phyloP scores from a whole-genome alignment of 176 grass and related monocot species.

The Oryza officinalis region DNA sequence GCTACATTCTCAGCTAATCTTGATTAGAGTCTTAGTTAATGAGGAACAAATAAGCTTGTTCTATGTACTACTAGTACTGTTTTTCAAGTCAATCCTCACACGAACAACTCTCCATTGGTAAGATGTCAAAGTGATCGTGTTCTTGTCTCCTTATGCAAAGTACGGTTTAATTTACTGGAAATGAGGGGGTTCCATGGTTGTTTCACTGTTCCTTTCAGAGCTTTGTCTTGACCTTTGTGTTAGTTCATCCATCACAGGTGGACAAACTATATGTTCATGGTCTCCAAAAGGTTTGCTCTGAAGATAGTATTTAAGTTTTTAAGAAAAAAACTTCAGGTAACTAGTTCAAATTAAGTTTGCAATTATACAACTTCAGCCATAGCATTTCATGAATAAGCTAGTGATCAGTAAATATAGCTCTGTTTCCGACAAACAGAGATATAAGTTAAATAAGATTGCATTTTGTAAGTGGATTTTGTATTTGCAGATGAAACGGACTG shows the following conservation, averaged over 20 bases:
- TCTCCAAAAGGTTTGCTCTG: background rate
- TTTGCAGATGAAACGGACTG: no score
- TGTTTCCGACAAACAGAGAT: background rate
- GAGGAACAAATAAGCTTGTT: background rate
- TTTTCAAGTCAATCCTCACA: background rate
- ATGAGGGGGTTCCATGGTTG: background rate
- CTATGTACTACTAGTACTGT: background rate
- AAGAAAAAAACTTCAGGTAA: background rate
- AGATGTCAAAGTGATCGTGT: background rate
- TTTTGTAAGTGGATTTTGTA: no score
- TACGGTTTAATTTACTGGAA: background rate
- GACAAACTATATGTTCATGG: background rate
- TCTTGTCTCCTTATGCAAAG: background rate
- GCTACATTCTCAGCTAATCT: background rate
- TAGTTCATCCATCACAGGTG: slow-evolving; percentile 1
- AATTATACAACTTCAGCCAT: background rate
- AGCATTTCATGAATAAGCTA: background rate
- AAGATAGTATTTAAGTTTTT: background rate
- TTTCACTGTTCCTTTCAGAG: slow-evolving; percentile 25
- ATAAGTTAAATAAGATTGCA: background rate
- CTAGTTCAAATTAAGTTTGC: background rate
- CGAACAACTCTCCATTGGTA: background rate
- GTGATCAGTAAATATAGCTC: background rate
- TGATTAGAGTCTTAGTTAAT: background rate
- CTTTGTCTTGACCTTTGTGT: background rate